These are phyloP conservation scores for Alternaria arbusti DNA, from an alignment of 2,329 filamentous ascomycete species.

Conservation along the genomic window DNA sequence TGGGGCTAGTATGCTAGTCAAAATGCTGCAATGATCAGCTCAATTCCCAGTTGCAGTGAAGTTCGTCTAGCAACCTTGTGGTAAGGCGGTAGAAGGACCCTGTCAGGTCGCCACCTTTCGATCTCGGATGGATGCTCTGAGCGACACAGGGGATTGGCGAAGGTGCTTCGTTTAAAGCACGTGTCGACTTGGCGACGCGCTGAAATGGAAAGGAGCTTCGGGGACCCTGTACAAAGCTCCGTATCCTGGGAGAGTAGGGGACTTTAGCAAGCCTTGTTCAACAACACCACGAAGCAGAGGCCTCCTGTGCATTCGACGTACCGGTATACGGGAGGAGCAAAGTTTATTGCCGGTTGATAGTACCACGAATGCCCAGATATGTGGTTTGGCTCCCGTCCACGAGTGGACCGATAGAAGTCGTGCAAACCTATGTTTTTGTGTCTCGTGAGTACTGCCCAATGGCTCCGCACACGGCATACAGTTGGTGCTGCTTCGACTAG, in stretches of 20 bases:
- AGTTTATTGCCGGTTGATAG: conserved; percentile 28
- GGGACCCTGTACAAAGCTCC: conserved; percentile 11
- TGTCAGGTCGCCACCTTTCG: conserved; percentile 36
- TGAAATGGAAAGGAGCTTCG: conserved; percentile 12
- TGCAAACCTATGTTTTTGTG: conserved; percentile 23
- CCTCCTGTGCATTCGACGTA: conserved; percentile 1
- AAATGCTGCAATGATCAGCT: conserved; percentile 42
- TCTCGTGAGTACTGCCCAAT: conserved; percentile 27
- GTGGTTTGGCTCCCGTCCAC: conserved; percentile 26
- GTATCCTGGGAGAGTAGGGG: conserved; percentile 12
- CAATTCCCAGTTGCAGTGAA: conserved; percentile 28
- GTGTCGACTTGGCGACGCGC: conserved; percentile 24
- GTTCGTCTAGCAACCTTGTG: conserved; percentile 24
- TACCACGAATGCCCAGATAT: conserved; percentile 29
- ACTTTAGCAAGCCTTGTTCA: conserved; percentile 9
- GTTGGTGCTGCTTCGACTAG: conserved; percentile 10
- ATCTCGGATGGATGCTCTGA: conserved; percentile 28
- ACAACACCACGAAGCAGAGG: conserved; percentile 2
- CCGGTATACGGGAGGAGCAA: conserved; percentile 10
- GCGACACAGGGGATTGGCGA: conserved; percentile 25
- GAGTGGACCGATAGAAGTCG: conserved; percentile 25
- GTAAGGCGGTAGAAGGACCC: conserved; percentile 30
- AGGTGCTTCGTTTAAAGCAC: conserved; percentile 24
- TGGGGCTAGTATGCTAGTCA: conserved; percentile 24
- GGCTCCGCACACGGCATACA: conserved; percentile 17